These are phyloP conservation scores for Cladophialophora carrionii DNA, from an alignment of 2,329 filamentous ascomycete species.

Conservation along the genomic window DNA sequence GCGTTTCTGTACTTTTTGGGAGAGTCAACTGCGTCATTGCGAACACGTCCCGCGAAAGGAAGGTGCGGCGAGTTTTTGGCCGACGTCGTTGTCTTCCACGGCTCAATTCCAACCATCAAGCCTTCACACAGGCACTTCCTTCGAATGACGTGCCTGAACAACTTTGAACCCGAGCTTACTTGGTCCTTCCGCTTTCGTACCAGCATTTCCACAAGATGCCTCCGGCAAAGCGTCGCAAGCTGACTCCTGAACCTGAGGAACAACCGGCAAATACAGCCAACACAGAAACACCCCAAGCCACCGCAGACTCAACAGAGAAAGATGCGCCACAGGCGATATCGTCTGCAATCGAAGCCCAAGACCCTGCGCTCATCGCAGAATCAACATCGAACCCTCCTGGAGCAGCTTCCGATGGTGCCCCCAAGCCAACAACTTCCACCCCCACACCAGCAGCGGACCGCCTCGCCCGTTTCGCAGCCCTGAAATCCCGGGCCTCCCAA, in stretches of 20 bases:
- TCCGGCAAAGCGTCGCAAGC: constrained; percentile 33
- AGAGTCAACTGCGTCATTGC: constrained; percentile 28
- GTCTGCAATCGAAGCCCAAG: constrained; percentile 4
- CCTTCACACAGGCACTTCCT: neutral
- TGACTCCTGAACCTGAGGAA: constrained; percentile 26
- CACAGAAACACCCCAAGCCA: neutral
- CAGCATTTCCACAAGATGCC: constrained; percentile 18
- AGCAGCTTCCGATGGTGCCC: neutral
- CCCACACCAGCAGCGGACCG: constrained; percentile 28
- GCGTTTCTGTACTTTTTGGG: constrained; percentile 23
- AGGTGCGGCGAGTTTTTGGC: constrained; percentile 26
- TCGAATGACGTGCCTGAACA: neutral
- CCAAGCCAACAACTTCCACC: constrained; percentile 15
- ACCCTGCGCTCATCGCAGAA: neutral
- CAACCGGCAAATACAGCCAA: neutral
- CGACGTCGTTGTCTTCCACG: neutral
- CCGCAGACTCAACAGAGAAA: neutral
- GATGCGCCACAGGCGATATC: constrained; percentile 2
- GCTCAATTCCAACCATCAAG: neutral
- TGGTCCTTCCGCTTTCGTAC: neutral
- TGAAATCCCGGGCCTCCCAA: constrained; percentile 37
- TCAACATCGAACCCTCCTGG: constrained; percentile 4
- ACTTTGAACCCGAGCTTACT: neutral
- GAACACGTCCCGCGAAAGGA: constrained; percentile 5
- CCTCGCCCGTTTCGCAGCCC: constrained; percentile 38